These are phyloP conservation scores for Termitomyces sp. DNA, from an alignment of 768 basidiomycete species.

Conservation along the genomic window DNA sequence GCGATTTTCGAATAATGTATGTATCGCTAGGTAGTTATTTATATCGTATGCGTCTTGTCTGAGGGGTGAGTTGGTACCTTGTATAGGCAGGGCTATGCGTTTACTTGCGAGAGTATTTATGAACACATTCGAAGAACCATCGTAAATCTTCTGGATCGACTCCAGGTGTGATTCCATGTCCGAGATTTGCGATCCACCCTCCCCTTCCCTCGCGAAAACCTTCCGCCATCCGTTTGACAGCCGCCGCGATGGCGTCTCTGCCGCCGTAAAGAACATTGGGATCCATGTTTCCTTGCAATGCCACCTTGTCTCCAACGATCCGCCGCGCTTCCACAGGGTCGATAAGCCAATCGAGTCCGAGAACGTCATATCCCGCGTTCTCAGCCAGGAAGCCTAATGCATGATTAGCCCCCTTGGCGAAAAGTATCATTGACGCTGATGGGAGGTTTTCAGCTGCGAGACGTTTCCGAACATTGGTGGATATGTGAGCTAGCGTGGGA, in stretches of 20 bases:
- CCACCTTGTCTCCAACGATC: conserved; percentile 57
- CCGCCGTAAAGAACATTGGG: conserved; percentile 86
- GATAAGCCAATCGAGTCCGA: conserved; percentile 91
- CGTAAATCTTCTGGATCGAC: conserved; percentile 91
- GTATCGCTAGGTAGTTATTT: background rate
- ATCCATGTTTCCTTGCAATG: conserved; percentile 92
- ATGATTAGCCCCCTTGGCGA: conserved; percentile 91
- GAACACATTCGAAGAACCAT: conserved; percentile 90
- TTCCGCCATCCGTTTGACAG: conserved; percentile 79
- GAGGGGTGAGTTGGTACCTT: background rate
- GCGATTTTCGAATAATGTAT: background rate
- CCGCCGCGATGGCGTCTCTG: conserved; percentile 76
- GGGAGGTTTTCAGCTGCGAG: conserved; percentile 54
- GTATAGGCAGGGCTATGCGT: background rate
- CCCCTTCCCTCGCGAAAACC: conserved; percentile 65
- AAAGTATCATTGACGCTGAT: conserved; percentile 79
- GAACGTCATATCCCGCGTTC: conserved; percentile 74
- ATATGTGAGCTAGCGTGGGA: conserved; percentile 74
- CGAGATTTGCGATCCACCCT: conserved; percentile 97
- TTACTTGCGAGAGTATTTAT: conserved; percentile 59
- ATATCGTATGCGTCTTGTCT: background rate
- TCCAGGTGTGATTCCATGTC: conserved; percentile 95
- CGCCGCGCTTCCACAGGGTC: conserved; percentile 69
- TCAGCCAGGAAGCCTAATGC: conserved; percentile 59
- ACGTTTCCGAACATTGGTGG: conserved; percentile 57